Conservation (phyloP, 2,329 filamentous ascomycete genomes). For the Aquanectria penicillioides region DNA sequence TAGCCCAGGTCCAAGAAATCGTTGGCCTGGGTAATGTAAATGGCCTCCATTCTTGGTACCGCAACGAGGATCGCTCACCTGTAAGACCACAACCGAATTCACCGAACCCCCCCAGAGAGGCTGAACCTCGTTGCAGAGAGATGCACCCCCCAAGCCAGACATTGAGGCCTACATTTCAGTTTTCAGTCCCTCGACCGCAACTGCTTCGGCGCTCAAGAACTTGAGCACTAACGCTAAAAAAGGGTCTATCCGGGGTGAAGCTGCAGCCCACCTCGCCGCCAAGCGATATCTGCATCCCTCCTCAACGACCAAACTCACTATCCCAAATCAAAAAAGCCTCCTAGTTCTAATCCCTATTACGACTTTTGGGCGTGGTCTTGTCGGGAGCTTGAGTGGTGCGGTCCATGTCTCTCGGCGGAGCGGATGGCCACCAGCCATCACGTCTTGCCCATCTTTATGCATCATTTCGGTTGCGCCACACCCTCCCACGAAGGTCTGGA, state of each 20-base stretch:
- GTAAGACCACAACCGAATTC: constrained; percentile 38
- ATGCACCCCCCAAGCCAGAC: constrained; percentile 65
- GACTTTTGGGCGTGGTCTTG: constrained; percentile 75
- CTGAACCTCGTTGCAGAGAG: constrained; percentile 44
- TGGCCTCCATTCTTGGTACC: constrained; percentile 62
- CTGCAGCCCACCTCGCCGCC: constrained; percentile 65
- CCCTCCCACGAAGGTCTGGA: constrained; percentile 74
- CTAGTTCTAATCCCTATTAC: constrained; percentile 70
- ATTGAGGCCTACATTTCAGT: constrained; percentile 73
- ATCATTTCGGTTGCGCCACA: constrained; percentile 80
- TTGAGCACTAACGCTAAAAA: constrained; percentile 73
- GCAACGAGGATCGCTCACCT: constrained; percentile 46
- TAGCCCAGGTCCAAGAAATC: constrained; percentile 59
- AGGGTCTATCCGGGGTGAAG: constrained; percentile 65
- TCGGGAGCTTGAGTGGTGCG: constrained; percentile 71
- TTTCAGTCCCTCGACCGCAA: constrained; percentile 69
- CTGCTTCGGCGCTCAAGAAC: constrained; percentile 69
- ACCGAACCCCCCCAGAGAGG: constrained; percentile 1
- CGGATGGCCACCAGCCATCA: constrained; percentile 70
- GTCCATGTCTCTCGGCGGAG: constrained; percentile 64
- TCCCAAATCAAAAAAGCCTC: constrained; percentile 58
- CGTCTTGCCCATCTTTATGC: constrained; percentile 77
- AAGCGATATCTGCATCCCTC: constrained; percentile 62
- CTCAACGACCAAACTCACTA: constrained; percentile 50
- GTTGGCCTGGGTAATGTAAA: constrained; percentile 56